Base-by-base conservation (phyloP, 2,329 filamentous ascomycete species). In the Botrytis cinerea region DNA sequence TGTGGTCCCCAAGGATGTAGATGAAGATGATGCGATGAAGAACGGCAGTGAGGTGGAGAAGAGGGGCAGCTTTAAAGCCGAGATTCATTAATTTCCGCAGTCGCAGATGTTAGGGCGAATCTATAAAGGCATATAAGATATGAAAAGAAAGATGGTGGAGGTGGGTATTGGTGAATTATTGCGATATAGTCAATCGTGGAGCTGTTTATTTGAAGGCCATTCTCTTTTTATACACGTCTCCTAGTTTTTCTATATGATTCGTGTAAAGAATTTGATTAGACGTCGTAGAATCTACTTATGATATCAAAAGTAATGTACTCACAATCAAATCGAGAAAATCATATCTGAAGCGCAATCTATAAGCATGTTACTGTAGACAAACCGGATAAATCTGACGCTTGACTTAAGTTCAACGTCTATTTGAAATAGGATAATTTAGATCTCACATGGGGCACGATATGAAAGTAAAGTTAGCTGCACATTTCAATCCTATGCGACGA, bases 131-230 rank as follows among this genome's bases (percentile, higher is more conserved):
- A 18, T 57, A 0, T 1, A 18, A 18, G 51, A 16, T 18, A 32
- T 57, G n/a, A n/a, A 18, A 28, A 8, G 14, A 57, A 57, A 57
- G n/a, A 54, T 18, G 5, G 5, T 4, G 7, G n/a, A 4, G 25
- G 0, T 18, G 14, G n/a, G 14, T 0, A 9, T 28, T 18, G 18
- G 6, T 18, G 0, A 32, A 28, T 2, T 32, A 2, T 9, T 28
- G n/a, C 14, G n/a, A 57, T 57, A 9, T 28, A 28, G 7, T 57
- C 14, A 57, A 12, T 18, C n/a, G 8, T 1, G 2, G 14, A 28
- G 51, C 16, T 32, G 48, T 28, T 28, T 8, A 28, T 57, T 57
- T 28, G 6, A 28, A 57, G 14, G 6, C 8, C n/a, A n/a, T 18
- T 28, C 7, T 10, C n/a, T 6, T 28, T 54, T 18, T 28, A 18